Conservation (phyloP, 1,284 basidiomycete species). For the Neotropicomus parvogracilis region DNA sequence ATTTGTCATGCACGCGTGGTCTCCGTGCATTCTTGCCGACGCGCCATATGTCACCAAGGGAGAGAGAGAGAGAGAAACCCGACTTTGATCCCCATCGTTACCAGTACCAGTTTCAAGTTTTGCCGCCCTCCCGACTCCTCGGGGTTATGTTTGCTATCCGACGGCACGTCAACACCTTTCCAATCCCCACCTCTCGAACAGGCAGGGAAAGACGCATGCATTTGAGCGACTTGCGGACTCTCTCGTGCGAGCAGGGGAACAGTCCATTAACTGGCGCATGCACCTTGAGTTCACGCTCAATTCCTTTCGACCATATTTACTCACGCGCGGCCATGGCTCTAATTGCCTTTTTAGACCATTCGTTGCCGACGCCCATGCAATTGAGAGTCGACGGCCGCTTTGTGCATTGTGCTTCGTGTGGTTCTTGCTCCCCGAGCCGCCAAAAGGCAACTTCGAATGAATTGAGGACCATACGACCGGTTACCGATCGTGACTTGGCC, state of each 20-base stretch:
- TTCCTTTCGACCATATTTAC: not conserved
- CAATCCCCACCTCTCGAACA: not conserved
- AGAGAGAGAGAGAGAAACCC: not conserved
- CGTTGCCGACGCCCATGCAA: not conserved
- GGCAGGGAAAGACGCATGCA: not conserved
- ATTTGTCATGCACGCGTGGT: not conserved
- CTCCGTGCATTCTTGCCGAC: not conserved
- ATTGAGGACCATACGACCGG: not conserved
- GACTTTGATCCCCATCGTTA: slow-evolving; percentile 4
- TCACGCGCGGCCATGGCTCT: slow-evolving; percentile 3
- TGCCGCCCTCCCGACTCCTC: not conserved
- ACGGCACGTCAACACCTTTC: not conserved
- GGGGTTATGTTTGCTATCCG: not conserved
- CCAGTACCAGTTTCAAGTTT: not conserved
- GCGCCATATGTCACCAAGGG: not conserved
- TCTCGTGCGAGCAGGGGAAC: no score
- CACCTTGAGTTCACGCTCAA: not conserved
- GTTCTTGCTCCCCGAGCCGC: not conserved
- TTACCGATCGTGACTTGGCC: not conserved
- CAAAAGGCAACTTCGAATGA: not conserved
- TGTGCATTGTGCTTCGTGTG: not conserved
- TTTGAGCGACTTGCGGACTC: not conserved
- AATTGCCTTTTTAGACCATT: slow-evolving; percentile 2
- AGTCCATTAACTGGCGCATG: not conserved
- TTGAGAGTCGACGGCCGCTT: not conserved